Evolutionary conservation across 1,139 yeast genomes (phyloP), one percentile per base, ranked within the genome.

Genomic region (Blastobotrys niveus): DNA sequence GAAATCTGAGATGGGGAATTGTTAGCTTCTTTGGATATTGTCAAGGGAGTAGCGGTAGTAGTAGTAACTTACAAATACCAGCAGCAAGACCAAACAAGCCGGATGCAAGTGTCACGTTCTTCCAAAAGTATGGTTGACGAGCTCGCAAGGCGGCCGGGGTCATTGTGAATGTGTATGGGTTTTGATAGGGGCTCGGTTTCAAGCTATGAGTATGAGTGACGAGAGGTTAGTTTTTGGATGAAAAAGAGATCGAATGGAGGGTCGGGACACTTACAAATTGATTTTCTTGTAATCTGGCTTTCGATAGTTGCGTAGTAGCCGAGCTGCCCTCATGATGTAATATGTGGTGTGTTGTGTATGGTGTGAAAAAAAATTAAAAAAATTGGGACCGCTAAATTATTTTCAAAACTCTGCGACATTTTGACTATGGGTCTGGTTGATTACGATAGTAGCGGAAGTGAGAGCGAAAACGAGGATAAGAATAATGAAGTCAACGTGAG

Each of bases 131-230:
- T 34, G 96, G 96, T 47, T 76, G 73, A 62, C 97, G 77, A 39
- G 95, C 96, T 55, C 97, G 73, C 57, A 86, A 72, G 71, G 89
- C 80, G 8, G 96, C 95, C 17, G 96, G 96, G 2, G 96, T 85
- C 88, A 88, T 88, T 62, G 84, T 84, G 67, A 80, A 82, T 19
- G 94, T 85, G 58, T 72, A 71, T 43, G 80, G 83, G 65, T 84
- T 86, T 61, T 84, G 82, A 65, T 86, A 87, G 32, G 63, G 68
- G 32, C 75, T 71, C 17, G 61, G 57, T 41, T 51, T 54, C 45
- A 60, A 42, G 38, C 63, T 59, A 38, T n/a, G n/a, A n/a, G n/a
- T n/a, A n/a, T n/a, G n/a, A n/a, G n/a, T n/a, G n/a, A n/a, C n/a
- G 12, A n/a, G 6, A 14, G 10, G 15, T 12, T 12, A 19, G 30